Evolutionary conservation across 768 basidiomycete genomes (phyloP).

Genomic region (Podaxis sp.): DNA sequence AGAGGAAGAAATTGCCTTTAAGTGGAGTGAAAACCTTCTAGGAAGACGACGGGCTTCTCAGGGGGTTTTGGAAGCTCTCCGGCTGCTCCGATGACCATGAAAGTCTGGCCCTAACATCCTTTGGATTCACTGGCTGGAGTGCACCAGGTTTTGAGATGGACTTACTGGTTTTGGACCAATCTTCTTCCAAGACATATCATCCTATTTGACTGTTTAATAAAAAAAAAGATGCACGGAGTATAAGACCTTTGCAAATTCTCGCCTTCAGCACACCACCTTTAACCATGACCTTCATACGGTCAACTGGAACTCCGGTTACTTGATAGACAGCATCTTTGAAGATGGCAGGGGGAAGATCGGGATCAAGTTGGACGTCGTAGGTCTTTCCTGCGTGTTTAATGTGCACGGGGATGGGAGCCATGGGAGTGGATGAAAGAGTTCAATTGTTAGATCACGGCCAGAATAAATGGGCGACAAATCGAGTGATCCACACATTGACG

Average conservation of each 20-base stretch:
- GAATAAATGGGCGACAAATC: conserved; percentile 2
- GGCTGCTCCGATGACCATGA: conserved; percentile 92
- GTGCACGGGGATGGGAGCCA: conserved; percentile 70
- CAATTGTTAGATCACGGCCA: not conserved
- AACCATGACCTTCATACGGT: conserved; percentile 97
- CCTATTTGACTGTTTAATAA: conserved; percentile 37
- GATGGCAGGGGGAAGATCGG: conserved; percentile 56
- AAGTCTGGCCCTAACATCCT: conserved; percentile 66
- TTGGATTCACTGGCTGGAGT: not conserved
- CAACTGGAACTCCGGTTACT: conserved; percentile 79
- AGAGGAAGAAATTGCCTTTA: not conserved
- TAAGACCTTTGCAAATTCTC: conserved; percentile 15
- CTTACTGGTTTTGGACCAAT: conserved; percentile 76
- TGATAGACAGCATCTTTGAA: conserved; percentile 87
- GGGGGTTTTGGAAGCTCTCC: conserved; percentile 91
- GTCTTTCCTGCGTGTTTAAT: conserved; percentile 90
- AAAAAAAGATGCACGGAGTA: not conserved
- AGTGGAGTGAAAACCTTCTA: conserved; percentile 58
- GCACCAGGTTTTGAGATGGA: conserved; percentile 9
- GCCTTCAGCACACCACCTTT: conserved; percentile 92
- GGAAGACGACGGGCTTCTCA: conserved; percentile 68
- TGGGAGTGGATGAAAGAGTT: conserved; percentile 22
- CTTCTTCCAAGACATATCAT: conserved; percentile 84
- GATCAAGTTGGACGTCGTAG: conserved; percentile 67
- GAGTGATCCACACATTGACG: conserved; percentile 10